Conservation (phyloP, 1,139 yeast species). For the Meyerozyma carpophila region DNA sequence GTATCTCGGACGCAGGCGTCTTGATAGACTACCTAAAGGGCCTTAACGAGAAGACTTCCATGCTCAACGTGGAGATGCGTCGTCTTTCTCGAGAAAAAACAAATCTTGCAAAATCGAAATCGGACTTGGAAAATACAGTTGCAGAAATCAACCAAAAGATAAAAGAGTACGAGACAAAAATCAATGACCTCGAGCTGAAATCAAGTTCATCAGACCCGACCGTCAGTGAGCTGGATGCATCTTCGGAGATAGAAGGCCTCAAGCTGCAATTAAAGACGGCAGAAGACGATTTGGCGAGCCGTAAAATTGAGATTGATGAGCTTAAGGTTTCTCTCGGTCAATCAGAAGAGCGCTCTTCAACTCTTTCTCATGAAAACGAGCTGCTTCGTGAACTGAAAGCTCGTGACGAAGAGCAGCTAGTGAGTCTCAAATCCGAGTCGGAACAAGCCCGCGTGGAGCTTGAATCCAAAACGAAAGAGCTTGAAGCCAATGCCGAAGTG, state of each 20-base stretch:
- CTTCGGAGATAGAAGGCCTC: conserved; percentile 8
- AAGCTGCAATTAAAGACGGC: conserved; percentile 8
- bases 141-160: conserved; percentile 8
- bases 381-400: neutral
- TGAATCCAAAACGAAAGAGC: neutral
- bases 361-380: neutral
- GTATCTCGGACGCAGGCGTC: conserved; percentile 65
- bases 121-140: conserved; percentile 7
- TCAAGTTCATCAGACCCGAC: conserved; percentile 4
- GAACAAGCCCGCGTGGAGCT: neutral
- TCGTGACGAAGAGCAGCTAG: neutral
- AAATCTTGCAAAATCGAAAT: conserved; percentile 9
- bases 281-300: conserved; percentile 4
- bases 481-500: neutral
- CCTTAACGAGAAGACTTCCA: conserved; percentile 52
- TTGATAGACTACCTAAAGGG: conserved; percentile 68
- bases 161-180: conserved; percentile 1
- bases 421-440: neutral
- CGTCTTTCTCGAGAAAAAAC: conserved; percentile 13
- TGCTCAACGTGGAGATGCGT: conserved; percentile 52
- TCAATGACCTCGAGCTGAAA: conserved; percentile 6
- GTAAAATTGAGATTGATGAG: conserved; percentile 4
- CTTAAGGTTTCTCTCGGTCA: neutral
- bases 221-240: too few relatives aligned
- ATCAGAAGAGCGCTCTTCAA: neutral